Evolutionary conservation across 164 flowering plant genomes (phyloP).

Genomic region (Sextonia rubra): DNA sequence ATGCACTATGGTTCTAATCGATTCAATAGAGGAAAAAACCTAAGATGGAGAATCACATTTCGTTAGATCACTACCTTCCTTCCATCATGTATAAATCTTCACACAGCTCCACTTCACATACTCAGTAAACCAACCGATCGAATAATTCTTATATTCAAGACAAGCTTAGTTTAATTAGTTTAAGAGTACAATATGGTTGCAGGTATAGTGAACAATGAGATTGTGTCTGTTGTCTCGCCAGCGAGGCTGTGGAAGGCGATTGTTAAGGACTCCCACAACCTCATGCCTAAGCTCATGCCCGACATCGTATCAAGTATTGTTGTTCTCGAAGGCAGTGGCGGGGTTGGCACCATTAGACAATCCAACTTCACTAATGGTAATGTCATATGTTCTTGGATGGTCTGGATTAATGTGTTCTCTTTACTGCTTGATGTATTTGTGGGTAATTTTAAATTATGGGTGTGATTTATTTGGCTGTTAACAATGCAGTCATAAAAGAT

Average conservation of each 20-base stretch:
- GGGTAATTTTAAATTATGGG: not conserved
- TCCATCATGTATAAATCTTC: not conserved
- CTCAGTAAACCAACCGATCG: not conserved
- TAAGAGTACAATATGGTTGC: not conserved
- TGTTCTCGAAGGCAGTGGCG: not conserved
- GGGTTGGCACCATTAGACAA: not conserved
- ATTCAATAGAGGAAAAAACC: not conserved
- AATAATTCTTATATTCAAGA: not conserved
- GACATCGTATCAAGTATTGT: not conserved
- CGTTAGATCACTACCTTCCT: not conserved
- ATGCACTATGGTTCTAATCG: not conserved
- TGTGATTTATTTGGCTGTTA: not conserved
- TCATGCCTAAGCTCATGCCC: conserved; percentile 8
- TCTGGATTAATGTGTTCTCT: not conserved
- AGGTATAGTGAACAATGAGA: not conserved
- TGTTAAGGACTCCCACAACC: conserved; percentile 2
- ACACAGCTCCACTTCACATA: not conserved
- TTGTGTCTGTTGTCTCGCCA: not conserved
- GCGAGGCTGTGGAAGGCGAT: conserved; percentile 1
- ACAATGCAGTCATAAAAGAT: not conserved
- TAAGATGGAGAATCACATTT: not conserved
- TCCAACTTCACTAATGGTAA: conserved; percentile 6
- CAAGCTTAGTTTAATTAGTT: not conserved
- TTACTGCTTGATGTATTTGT: not conserved
- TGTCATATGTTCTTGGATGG: not conserved